A percentile compares a stretch with the other conserved stretches of the same genome.
phyloP scores from a whole-genome alignment of 768 basidiomycete genomes.

The Suillus bovinus region DNA sequence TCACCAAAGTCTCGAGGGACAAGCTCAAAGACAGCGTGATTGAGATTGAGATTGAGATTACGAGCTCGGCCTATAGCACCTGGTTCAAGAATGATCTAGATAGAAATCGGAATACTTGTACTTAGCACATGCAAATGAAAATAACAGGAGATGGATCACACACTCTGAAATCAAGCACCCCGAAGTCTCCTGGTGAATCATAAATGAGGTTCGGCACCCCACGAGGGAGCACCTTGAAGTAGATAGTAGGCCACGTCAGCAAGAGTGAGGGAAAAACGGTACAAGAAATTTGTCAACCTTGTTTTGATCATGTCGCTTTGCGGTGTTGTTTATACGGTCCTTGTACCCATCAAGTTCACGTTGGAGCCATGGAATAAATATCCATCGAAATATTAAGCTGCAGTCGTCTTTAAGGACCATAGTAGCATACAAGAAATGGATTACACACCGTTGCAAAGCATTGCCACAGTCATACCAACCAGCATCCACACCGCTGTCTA shows the following conservation, averaged over 20 bases:
- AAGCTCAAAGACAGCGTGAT: neutral
- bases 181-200: constrained; percentile 28
- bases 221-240: constrained; percentile 31
- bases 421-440: no score
- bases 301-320: constrained; percentile 1
- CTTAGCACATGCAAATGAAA: neutral
- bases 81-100: neutral
- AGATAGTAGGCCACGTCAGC: neutral
- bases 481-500: no score
- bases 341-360: no score
- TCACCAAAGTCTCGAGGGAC: neutral
- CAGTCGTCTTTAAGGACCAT: no score
- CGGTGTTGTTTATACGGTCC: constrained; percentile 7
- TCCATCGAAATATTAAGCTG: no score
- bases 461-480: no score
- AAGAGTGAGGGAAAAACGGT: neutral
- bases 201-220: constrained; percentile 40
- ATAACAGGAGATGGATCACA: neutral
- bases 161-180: constrained; percentile 37
- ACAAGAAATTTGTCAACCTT: neutral
- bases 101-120: neutral
- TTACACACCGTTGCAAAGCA: no score
- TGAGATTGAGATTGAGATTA: neutral
- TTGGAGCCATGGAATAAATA: no score
- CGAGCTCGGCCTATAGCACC: neutral